Percentiles rank a stretch among this genome's conserved stretches.
Evolutionary conservation across 345 rosid species (phyloP).

Genomic region (Brassica rapa): DNA sequence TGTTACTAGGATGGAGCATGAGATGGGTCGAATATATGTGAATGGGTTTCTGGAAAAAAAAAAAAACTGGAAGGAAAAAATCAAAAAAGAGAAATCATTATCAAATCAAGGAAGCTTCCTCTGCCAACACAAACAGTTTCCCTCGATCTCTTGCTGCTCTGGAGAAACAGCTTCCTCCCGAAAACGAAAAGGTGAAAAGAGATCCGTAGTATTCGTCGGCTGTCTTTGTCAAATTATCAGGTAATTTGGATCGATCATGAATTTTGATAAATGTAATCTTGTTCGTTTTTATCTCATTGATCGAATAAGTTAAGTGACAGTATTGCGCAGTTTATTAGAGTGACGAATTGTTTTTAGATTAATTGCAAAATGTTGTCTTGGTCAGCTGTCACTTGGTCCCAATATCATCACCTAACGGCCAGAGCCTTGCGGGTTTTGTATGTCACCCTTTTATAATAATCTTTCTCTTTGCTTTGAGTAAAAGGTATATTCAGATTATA

Average conservation of each 20-base stretch:
- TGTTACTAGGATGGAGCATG: not conserved
- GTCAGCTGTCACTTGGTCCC: constrained; percentile 52
- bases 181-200: constrained; percentile 15
- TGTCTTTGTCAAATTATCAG: constrained; percentile 26
- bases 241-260: constrained; percentile 33
- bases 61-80: constrained; percentile 3
- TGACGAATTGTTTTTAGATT: constrained; percentile 15
- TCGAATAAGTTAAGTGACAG: constrained; percentile 17
- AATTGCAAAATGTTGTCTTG: constrained; percentile 18
- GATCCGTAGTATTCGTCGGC: constrained; percentile 26
- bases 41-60: not conserved
- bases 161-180: constrained; percentile 13
- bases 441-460: not conserved
- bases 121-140: constrained; percentile 28
- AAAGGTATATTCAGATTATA: constrained; percentile 7
- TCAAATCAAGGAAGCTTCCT: constrained; percentile 25
- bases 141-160: constrained; percentile 29
- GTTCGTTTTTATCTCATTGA: not conserved
- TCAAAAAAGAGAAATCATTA: constrained; percentile 6
- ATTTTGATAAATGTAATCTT: not conserved
- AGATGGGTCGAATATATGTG: not conserved
- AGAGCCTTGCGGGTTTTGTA: too few species aligned
- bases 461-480: constrained; percentile 53
- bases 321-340: constrained; percentile 44
- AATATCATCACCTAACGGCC: constrained; percentile 51